Percentiles rank a stretch among this genome's conserved stretches.
These are phyloP conservation scores for Cladosporium velox DNA, from an alignment of 2,329 filamentous ascomycete genomes.

Conservation along the genomic window DNA sequence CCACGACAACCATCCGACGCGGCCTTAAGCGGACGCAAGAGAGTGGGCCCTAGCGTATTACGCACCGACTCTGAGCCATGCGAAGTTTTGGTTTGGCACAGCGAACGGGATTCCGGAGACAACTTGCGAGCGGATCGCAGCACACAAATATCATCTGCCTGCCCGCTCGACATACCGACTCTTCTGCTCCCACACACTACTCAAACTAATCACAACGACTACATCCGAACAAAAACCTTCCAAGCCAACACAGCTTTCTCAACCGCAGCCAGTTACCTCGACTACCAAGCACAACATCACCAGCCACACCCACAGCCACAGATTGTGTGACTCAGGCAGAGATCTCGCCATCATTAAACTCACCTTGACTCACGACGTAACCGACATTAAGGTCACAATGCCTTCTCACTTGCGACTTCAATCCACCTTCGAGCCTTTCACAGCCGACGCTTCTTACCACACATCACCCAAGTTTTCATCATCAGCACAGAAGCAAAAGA, in stretches of 20 bases:
- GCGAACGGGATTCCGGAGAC: slow-evolving; percentile 11
- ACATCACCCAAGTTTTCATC: slow-evolving; percentile 41
- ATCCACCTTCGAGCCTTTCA: slow-evolving; percentile 48
- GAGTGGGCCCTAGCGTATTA: not conserved
- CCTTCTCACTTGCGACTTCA: slow-evolving; percentile 53
- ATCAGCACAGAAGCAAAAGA: slow-evolving; percentile 69
- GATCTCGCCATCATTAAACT: slow-evolving; percentile 27
- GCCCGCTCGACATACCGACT: not conserved
- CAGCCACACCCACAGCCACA: slow-evolving; percentile 18
- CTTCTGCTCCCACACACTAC: slow-evolving; percentile 7
- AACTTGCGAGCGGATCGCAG: not conserved
- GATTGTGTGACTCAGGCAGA: slow-evolving; percentile 26
- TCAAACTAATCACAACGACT: not conserved
- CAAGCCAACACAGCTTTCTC: not conserved
- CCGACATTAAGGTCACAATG: slow-evolving; percentile 40
- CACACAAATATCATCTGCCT: slow-evolving; percentile 20
- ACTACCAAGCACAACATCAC: slow-evolving; percentile 15
- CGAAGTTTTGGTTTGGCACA: slow-evolving; percentile 11
- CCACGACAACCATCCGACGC: slow-evolving; percentile 10
- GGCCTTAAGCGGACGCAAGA: slow-evolving; percentile 8
- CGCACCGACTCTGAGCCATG: not conserved
- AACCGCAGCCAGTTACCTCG: slow-evolving; percentile 5
- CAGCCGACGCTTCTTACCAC: slow-evolving; percentile 46
- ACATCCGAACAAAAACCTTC: not conserved
- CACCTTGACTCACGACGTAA: slow-evolving; percentile 18